Percentiles rank a stretch among this genome's conserved stretches.
These are phyloP conservation scores for Scenedesmus sp. DNA, from an alignment of 163 green algal genomes.

Conservation along the genomic window DNA sequence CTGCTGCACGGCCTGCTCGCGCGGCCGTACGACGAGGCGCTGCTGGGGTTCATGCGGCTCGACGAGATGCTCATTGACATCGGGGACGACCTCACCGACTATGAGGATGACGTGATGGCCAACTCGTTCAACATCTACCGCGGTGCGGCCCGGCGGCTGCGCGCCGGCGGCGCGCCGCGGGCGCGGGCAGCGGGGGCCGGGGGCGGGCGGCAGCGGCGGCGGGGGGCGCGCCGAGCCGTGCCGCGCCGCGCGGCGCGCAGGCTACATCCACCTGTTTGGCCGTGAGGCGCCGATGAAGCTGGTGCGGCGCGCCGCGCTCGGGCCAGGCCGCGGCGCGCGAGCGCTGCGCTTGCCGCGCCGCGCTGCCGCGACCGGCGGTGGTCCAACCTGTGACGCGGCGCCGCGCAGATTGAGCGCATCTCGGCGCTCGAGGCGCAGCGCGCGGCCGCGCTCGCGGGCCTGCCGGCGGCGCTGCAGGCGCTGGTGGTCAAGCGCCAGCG, in stretches of 20 bases:
- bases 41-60: conserved; percentile 41
- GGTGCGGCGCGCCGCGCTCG: conserved; percentile 40
- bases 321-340: background rate
- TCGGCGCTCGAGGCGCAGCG: conserved; percentile 60
- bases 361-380: background rate
- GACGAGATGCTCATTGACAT: conserved; percentile 48
- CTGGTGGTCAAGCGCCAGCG: conserved; percentile 49
- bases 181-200: background rate
- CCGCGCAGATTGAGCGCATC: conserved; percentile 58
- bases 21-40: conserved; percentile 18
- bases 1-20: conserved; percentile 35
- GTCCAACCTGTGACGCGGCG: background rate
- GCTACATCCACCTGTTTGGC: conserved; percentile 73
- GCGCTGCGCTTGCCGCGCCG: background rate
- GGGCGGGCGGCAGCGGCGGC: background rate
- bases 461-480: conserved; percentile 49
- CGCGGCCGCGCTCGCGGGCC: conserved; percentile 49
- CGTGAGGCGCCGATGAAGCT: conserved; percentile 63
- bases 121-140: conserved; percentile 89
- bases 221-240: background rate
- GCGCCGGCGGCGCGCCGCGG: background rate
- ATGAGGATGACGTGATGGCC: conserved; percentile 70
- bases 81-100: conserved; percentile 44
- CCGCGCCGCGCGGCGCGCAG: conserved; percentile 41
- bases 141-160: conserved; percentile 1